A percentile compares a stretch with the other conserved stretches of the same genome.
These are phyloP conservation scores for Phytophthora pistaciae DNA, from an alignment of 352 stramenopile genomes.

Conservation along the genomic window DNA sequence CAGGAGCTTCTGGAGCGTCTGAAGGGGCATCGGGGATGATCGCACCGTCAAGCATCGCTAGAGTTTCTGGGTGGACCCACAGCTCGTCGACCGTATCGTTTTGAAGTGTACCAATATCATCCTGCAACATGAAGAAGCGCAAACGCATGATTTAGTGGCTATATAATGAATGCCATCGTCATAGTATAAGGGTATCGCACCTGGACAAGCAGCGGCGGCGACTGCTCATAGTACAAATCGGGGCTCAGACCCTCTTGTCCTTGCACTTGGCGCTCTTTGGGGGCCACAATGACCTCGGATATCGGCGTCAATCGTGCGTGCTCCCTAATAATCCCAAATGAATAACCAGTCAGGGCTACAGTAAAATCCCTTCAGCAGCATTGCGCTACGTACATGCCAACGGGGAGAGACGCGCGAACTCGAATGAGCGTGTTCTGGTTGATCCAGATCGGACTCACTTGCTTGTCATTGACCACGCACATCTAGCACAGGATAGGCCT, in stretches of 20 bases:
- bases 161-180: neutral
- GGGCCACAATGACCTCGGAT: slow-evolving; percentile 81
- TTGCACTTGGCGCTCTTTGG: slow-evolving; percentile 66
- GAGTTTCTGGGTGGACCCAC: slow-evolving; percentile 70
- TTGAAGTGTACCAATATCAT: slow-evolving; percentile 8
- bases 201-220: slow-evolving; percentile 59
- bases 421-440: slow-evolving; percentile 84
- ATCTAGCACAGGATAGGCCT: no score
- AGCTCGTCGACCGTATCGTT: slow-evolving; percentile 66
- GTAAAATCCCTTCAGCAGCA: neutral
- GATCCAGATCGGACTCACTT: slow-evolving; percentile 86
- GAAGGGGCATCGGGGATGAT: slow-evolving; percentile 36
- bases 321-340: slow-evolving; percentile 40
- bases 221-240: slow-evolving; percentile 73
- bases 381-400: slow-evolving; percentile 64
- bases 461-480: slow-evolving; percentile 89
- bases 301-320: slow-evolving; percentile 73
- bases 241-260: slow-evolving; percentile 41
- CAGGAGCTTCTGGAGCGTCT: slow-evolving; percentile 46
- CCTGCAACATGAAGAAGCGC: slow-evolving; percentile 14
- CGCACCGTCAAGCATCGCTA: slow-evolving; percentile 69
- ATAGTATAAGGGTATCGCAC: slow-evolving; percentile 18
- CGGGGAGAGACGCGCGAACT: slow-evolving; percentile 61
- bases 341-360: no score
- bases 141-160: neutral